phyloP scores from a whole-genome alignment of 305 asterid species.

The Coffea humblotiana region DNA sequence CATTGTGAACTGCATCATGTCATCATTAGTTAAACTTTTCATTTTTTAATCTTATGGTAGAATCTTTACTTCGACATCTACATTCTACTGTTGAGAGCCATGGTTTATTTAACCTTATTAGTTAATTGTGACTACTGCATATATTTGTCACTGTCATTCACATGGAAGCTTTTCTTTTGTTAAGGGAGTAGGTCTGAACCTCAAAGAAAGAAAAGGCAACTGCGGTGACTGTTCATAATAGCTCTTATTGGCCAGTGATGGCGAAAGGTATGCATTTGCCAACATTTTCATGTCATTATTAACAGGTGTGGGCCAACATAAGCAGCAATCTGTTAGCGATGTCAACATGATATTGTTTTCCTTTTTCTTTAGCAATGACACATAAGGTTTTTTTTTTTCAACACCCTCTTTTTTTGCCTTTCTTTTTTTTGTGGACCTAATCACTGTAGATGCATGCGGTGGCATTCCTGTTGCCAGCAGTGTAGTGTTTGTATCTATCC shows the following conservation, averaged over 20 bases:
- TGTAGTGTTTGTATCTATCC: not conserved
- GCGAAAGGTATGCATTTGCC: conserved; percentile 1
- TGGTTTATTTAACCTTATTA: not conserved
- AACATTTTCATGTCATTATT: not conserved
- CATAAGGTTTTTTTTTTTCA: too few species aligned
- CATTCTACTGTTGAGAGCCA: not conserved
- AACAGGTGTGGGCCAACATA: not conserved
- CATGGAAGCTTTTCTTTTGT: conserved; percentile 3
- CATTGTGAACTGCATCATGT: not conserved
- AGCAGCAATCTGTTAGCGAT: not conserved
- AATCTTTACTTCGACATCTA: conserved; percentile 3
- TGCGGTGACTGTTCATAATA: conserved; percentile 5
- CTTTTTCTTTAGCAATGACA: too few species aligned
- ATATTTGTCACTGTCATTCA: not conserved
- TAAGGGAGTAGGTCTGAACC: conserved; percentile 35
- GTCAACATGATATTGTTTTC: not conserved
- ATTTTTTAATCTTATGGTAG: not conserved
- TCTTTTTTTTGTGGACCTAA: not conserved
- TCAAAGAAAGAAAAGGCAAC: conserved; percentile 23
- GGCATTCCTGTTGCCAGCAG: not conserved
- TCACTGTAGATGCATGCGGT: not conserved
- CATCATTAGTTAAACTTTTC: not conserved
- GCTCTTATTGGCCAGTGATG: not conserved
- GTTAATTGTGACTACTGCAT: too few species aligned
- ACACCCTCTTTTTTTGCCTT: not conserved